Base-by-base conservation (phyloP, 164 flowering plant genomes). In the Chloranthus sessilifolius region DNA sequence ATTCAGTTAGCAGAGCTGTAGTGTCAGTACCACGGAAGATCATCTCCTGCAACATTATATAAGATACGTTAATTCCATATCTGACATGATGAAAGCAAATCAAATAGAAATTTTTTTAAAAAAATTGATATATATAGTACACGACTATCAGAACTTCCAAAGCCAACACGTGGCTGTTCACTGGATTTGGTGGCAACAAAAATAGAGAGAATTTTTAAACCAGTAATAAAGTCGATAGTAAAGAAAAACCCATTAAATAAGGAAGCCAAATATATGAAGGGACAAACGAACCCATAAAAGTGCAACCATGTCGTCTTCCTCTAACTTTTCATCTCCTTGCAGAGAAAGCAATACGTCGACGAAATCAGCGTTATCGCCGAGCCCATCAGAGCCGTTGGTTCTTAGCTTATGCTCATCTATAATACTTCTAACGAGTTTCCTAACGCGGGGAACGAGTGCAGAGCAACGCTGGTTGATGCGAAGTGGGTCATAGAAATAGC, bases 41-140 rank as follows among this genome's bases (percentile, higher is more conserved):
- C 84, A 79, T 76, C 45, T 79, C 84, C 84, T 76, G 71, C 30
- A 53, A n/a, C n/a, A n/a, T n/a, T n/a, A n/a, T n/a, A n/a, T n/a
- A n/a, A n/a, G n/a, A n/a, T n/a, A n/a, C n/a, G n/a, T n/a, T n/a
- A n/a, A n/a, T n/a, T n/a, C n/a, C n/a, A n/a, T n/a, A n/a, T n/a
- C n/a, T n/a, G n/a, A n/a, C n/a, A n/a, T n/a, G n/a, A n/a, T n/a
- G n/a, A n/a, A n/a, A n/a, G n/a, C n/a, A n/a, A n/a, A n/a, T n/a
- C n/a, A n/a, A n/a, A n/a, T n/a, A n/a, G n/a, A n/a, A n/a, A n/a
- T n/a, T n/a, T n/a, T n/a, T n/a, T n/a, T n/a, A n/a, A n/a, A n/a
- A n/a, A n/a, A n/a, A n/a, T n/a, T n/a, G n/a, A n/a, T n/a, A n/a
- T n/a, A n/a, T n/a, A n/a, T n/a, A n/a, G n/a, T n/a, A n/a, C n/a